Percentiles rank a stretch among this genome's conserved stretches.
These are phyloP conservation scores for Geotrichum cucujoidarum DNA, from an alignment of 1,139 yeast genomes.

Conservation along the genomic window DNA sequence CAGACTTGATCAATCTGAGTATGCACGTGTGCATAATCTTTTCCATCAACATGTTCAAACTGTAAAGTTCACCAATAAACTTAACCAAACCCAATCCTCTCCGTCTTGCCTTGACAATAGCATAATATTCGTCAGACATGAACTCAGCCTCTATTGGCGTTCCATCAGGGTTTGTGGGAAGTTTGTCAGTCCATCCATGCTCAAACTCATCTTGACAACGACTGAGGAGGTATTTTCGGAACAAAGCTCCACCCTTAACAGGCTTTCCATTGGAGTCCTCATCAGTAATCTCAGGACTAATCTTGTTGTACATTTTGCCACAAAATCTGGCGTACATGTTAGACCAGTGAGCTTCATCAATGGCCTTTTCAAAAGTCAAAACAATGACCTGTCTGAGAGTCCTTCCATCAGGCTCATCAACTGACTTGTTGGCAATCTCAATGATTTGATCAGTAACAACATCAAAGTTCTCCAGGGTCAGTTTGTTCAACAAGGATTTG, in stretches of 20 bases:
- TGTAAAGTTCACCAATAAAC: conserved; percentile 90
- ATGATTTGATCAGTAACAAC: conserved; percentile 72
- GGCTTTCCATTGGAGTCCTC: conserved; percentile 50
- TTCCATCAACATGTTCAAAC: conserved; percentile 69
- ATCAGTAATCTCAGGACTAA: conserved; percentile 66
- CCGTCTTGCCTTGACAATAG: conserved; percentile 91
- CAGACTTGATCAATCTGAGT: conserved; percentile 54
- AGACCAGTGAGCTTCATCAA: conserved; percentile 98
- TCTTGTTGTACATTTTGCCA: conserved; percentile 66
- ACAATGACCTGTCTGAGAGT: conserved; percentile 78
- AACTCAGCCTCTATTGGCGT: conserved; percentile 58
- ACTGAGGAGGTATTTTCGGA: conserved; percentile 73
- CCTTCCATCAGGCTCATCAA: conserved; percentile 78
- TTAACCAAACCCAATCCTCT: conserved; percentile 95
- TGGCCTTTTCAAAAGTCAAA: conserved; percentile 88
- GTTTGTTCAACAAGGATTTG: conserved; percentile 83
- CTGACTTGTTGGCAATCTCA: conserved; percentile 75
- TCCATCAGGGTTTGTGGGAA: conserved; percentile 79
- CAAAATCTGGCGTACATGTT: conserved; percentile 94
- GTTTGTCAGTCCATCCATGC: conserved; percentile 88
- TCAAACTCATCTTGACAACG: conserved; percentile 94
- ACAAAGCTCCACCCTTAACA: conserved; percentile 62
- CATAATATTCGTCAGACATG: conserved; percentile 95
- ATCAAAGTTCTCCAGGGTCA: conserved; percentile 90
- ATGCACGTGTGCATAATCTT: conserved; percentile 77